Evolutionary conservation across 78 protist genomes (phyloP).

Genomic region (Bigelowiella natans): DNA sequence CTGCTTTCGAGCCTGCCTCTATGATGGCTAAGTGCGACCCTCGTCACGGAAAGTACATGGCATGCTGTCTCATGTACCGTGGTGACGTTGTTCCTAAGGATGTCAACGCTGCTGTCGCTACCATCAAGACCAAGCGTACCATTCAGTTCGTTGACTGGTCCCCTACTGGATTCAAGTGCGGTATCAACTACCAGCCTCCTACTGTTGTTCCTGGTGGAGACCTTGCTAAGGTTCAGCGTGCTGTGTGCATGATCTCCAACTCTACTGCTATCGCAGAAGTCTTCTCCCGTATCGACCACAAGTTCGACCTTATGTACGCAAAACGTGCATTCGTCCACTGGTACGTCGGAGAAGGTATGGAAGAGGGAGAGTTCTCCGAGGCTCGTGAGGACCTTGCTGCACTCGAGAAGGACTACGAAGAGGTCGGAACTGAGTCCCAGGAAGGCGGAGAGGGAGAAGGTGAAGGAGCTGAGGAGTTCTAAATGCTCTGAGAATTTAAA

Average conservation of each 20-base stretch:
- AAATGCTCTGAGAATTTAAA: no score
- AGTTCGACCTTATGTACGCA: conserved; percentile 69
- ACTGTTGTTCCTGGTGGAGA: conserved; percentile 94
- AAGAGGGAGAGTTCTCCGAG: conserved; percentile 92
- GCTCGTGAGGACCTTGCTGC: conserved; percentile 89
- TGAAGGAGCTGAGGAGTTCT: conserved; percentile 51
- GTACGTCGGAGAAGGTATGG: conserved; percentile 96
- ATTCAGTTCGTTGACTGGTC: conserved; percentile 87
- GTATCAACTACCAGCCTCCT: conserved; percentile 92
- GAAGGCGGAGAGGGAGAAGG: conserved; percentile 62
- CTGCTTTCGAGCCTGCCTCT: conserved; percentile 87
- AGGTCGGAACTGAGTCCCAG: conserved; percentile 73
- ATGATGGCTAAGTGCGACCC: conserved; percentile 89
- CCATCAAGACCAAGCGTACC: conserved; percentile 73
- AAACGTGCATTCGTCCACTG: conserved; percentile 84
- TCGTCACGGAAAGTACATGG: conserved; percentile 83
- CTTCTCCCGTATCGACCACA: conserved; percentile 72
- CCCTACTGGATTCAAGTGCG: conserved; percentile 76
- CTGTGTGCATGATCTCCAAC: conserved; percentile 90
- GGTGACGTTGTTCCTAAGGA: conserved; percentile 79
- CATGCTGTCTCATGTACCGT: conserved; percentile 82
- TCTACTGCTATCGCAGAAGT: conserved; percentile 95
- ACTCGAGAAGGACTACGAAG: conserved; percentile 82
- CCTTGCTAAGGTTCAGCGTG: conserved; percentile 89
- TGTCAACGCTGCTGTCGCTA: conserved; percentile 61